These are phyloP conservation scores for Angomonas ambiguus DNA, from an alignment of 208 protist species.

Conservation along the genomic window DNA sequence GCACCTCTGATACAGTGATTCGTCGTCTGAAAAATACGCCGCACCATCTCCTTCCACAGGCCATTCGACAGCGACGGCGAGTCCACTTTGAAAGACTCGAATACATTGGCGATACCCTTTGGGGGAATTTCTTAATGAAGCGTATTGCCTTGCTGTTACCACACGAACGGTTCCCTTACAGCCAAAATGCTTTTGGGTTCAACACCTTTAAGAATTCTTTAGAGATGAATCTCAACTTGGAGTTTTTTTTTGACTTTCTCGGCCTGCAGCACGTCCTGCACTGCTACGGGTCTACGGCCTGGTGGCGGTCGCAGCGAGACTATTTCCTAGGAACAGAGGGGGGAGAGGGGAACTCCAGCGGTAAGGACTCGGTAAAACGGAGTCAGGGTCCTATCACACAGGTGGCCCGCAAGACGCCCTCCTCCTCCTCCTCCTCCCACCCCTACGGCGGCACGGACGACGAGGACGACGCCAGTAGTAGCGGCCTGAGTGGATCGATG, in stretches of 20 bases:
- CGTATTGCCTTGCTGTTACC: slow-evolving; percentile 76
- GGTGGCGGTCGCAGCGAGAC: background rate
- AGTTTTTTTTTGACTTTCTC: slow-evolving; percentile 76
- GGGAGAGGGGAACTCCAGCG: too few relatives aligned
- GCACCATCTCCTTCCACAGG: slow-evolving; percentile 6
- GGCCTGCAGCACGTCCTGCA: slow-evolving; percentile 38
- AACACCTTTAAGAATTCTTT: slow-evolving; percentile 60
- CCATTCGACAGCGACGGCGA: slow-evolving; percentile 41
- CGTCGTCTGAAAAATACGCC: background rate
- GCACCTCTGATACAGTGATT: too few relatives aligned
- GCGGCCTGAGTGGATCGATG: background rate
- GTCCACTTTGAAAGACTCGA: slow-evolving; percentile 77
- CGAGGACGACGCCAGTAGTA: background rate
- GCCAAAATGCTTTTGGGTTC: slow-evolving; percentile 48
- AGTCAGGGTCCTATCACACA: too few relatives aligned
- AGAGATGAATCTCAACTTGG: slow-evolving; percentile 84
- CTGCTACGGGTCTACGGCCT: background rate
- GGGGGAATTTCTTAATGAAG: slow-evolving; percentile 55
- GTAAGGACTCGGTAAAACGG: too few relatives aligned
- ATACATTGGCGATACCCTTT: slow-evolving; percentile 83
- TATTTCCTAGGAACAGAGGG: too few relatives aligned
- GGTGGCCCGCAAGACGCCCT: background rate
- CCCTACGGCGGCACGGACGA: slow-evolving; percentile 26
- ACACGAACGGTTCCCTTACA: slow-evolving; percentile 71
- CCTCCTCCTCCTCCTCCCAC: background rate